Evolutionary conservation across 164 flowering plant species (phyloP), one percentile per base, ranked within the genome.

Genomic region (Magnolia officinalis): DNA sequence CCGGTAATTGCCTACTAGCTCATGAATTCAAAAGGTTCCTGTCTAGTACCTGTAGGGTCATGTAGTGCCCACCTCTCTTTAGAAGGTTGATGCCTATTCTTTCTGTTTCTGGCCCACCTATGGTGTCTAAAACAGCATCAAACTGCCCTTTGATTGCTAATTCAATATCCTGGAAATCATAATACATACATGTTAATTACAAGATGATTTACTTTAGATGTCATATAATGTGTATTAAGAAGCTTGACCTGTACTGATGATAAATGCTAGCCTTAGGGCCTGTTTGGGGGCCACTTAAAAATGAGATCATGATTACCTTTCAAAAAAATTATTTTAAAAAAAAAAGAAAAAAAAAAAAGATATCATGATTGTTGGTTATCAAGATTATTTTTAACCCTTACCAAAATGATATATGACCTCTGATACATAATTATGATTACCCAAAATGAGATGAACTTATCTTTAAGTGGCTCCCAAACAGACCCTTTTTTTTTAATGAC

Each of bases 71-170:
- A 61, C 97, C 98, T 85, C 83, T 85, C 76, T 80, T 91, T 74
- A 92, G 82, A 73, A 96, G 77, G 79, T 85, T 89, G 67, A 90
- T 82, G 68, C 98, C 92, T 55, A 88, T 61, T 78, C 90, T 87
- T 85, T 96, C 98, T 18, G 97, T 96, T 75, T 96, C 94, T 63
- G 89, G 87, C 64, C 37, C 81, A 77, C 99, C 99, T 78, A 96
- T 90, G 19, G 99, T 96, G 79, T 96, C 99, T 81, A 96, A 83
- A 66, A 94, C 97, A 78, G 97, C 98, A 89, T 92, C 93, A 81
- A 92, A 96, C 72, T 89, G 86, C 71, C 91, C 97, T 81, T 90
- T 86, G 64, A 91, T 79, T 67, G 83, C 85, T 76, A 78, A 52
- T 79, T 94, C 94, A 81, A 86, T 72, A 82, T 92, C 94, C 99